Conservation (phyloP, 257 asterid species). For the Linderniella brevidens region DNA sequence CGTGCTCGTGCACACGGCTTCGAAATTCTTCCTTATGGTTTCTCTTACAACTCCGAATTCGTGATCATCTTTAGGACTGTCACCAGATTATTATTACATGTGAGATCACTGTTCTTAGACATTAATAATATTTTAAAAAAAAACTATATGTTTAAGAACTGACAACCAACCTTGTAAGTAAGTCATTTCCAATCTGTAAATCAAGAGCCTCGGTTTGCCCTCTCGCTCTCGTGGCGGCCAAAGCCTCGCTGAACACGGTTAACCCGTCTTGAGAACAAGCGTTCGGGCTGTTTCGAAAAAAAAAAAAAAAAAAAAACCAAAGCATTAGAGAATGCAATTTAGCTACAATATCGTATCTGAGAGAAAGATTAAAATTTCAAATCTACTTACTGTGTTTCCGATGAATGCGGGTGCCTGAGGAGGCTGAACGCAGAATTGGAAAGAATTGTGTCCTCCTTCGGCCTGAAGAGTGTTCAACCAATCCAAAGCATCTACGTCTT, state of each 20-base stretch:
- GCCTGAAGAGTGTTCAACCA: too few relatives aligned
- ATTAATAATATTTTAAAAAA: not conserved
- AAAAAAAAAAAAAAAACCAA: too few relatives aligned
- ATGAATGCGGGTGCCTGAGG: too few relatives aligned
- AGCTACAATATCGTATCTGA: too few relatives aligned
- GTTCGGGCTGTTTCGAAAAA: conserved; percentile 50
- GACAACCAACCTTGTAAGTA: conserved; percentile 57
- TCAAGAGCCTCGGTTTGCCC: conserved; percentile 64
- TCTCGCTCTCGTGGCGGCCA: conserved; percentile 90
- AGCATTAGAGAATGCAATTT: not conserved
- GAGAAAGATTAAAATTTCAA: too few relatives aligned
- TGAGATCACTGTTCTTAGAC: conserved; percentile 6
- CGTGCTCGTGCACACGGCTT: conserved; percentile 17
- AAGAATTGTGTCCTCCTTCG: too few relatives aligned
- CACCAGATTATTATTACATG: too few relatives aligned
- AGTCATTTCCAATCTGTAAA: conserved; percentile 64
- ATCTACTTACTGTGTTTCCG: too few relatives aligned
- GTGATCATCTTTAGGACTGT: conserved; percentile 72
- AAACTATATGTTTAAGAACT: conserved; percentile 9
- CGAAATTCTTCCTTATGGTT: conserved; percentile 50
- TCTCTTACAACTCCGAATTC: conserved; percentile 86
- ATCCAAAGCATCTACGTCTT: too few relatives aligned
- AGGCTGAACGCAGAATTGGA: too few relatives aligned
- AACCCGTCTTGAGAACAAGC: conserved; percentile 61
- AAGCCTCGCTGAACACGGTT: conserved; percentile 70